Evolutionary conservation across 768 basidiomycete genomes (phyloP), one percentile per base, ranked within the genome.

Genomic region (Auriscalpium vulgare): DNA sequence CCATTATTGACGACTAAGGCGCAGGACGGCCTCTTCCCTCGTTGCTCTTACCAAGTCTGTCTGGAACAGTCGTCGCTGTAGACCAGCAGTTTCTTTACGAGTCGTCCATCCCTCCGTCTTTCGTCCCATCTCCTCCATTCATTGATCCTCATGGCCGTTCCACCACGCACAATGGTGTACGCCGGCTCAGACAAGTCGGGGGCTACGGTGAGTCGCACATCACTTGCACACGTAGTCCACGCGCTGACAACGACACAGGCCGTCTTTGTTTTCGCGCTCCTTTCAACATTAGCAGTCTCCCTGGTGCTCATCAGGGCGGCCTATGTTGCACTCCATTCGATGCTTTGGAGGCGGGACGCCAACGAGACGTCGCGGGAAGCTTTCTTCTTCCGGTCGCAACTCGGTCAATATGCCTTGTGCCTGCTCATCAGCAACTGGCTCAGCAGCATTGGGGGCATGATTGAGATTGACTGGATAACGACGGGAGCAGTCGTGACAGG

Each of bases 371-470:
- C 62, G 4, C 65, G 67, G 36, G 81, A 82, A 66, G 79, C 76
- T 44, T 70, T 81, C 57, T 87, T 88, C 68, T 87, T 89, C 68
- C 76, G 78, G 55, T 86, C 85, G 8, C 85, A 86, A 59, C 76
- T 88, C 13, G 88, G 88, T 1, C 77, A 79, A 50, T 88, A 87
- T 65, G 77, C 79, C n/a, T 75, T 73, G 40, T 86, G 81, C 63
- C 72, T 90, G 55, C 72, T 88, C 57, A 60, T 83, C 29, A 77
- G 78, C 57, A 83, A 87, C 66, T 69, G 80, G 53, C 69, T 83
- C 64, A 79, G 71, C 55, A 74, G 77, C 36, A 51, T 74, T 14
- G 74, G 82, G 52, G 84, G 82, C 40, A 66, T 85, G 9, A 73
- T 88, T 50, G 75, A 77, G 37, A 60, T 83, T 50, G 63, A 68